phyloP scores from a whole-genome alignment of 1,139 yeast genomes.

The Candida sojae region DNA sequence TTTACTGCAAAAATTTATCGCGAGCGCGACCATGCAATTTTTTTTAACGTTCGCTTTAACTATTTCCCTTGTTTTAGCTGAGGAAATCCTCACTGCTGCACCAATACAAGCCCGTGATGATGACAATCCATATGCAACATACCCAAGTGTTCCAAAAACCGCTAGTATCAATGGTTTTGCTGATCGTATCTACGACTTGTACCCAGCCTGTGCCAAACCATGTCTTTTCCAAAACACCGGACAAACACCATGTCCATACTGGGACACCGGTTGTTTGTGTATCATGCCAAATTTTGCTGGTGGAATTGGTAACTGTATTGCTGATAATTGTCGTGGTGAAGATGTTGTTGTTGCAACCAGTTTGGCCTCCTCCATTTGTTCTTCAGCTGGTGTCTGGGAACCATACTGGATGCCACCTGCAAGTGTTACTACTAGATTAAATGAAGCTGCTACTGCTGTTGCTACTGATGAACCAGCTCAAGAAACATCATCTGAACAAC shows the following conservation, averaged over 20 bases:
- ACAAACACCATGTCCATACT: constrained; percentile 33
- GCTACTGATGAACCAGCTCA: constrained; percentile 2
- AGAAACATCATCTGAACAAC: background rate
- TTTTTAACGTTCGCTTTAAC: too few relatives aligned
- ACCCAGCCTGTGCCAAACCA: constrained; percentile 25
- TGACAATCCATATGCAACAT: constrained; percentile 21
- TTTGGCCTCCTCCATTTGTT: constrained; percentile 42
- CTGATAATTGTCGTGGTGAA: constrained; percentile 29
- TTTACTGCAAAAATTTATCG: too few relatives aligned
- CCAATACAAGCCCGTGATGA: constrained; percentile 1
- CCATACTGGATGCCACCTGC: constrained; percentile 40
- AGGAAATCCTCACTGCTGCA: constrained; percentile 1
- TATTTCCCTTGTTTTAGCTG: background rate
- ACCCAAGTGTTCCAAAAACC: constrained; percentile 35
- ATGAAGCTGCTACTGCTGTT: constrained; percentile 28
- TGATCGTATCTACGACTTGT: constrained; percentile 27
- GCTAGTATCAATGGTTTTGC: constrained; percentile 40
- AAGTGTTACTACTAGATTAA: constrained; percentile 33
- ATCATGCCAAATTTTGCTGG: constrained; percentile 33
- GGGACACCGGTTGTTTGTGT: constrained; percentile 42
- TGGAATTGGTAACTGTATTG: constrained; percentile 31
- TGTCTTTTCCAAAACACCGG: constrained; percentile 29
- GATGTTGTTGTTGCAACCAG: constrained; percentile 40
- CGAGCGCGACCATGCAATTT: too few relatives aligned
- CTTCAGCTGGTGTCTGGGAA: constrained; percentile 43